These are phyloP conservation scores for Fraxinus floribunda DNA, from an alignment of 305 asterid genomes.

Conservation along the genomic window DNA sequence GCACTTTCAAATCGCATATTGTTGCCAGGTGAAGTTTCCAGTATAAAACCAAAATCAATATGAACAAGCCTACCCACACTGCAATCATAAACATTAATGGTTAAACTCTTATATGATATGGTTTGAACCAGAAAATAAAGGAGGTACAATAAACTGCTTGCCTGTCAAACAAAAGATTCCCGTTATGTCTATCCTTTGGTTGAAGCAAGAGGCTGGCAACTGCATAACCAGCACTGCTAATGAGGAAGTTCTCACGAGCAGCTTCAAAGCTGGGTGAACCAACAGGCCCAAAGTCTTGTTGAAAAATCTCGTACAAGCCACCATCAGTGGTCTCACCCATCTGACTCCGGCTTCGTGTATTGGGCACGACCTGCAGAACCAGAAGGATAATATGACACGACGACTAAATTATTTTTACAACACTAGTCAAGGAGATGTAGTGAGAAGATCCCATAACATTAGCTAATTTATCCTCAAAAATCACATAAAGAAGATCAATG, in stretches of 20 bases:
- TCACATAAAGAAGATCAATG: not conserved
- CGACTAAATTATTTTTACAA: not conserved
- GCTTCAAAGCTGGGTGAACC: slow-evolving; percentile 93
- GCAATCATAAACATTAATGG: slow-evolving; percentile 36
- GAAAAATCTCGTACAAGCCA: slow-evolving; percentile 94
- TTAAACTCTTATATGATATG: slow-evolving; percentile 12
- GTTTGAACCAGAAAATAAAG: not conserved
- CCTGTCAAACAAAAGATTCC: slow-evolving; percentile 96
- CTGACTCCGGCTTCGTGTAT: slow-evolving; percentile 96
- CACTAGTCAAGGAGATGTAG: not conserved
- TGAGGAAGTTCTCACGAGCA: slow-evolving; percentile 95
- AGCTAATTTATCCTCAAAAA: not conserved
- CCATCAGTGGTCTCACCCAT: slow-evolving; percentile 99
- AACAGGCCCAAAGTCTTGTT: slow-evolving; percentile 97
- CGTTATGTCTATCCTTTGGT: slow-evolving; percentile 98
- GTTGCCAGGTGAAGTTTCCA: slow-evolving; percentile 96
- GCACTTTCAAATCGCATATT: slow-evolving; percentile 98
- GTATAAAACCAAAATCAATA: slow-evolving; percentile 94
- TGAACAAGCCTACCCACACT: slow-evolving; percentile 97
- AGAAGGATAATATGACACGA: slow-evolving; percentile 10
- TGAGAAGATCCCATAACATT: slow-evolving; percentile 13
- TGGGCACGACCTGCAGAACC: slow-evolving; percentile 82
- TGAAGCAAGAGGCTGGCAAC: slow-evolving; percentile 99
- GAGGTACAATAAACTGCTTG: slow-evolving; percentile 30
- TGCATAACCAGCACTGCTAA: slow-evolving; percentile 99